Base-by-base conservation (phyloP, 2,329 filamentous ascomycete genomes). In the Xylariaceae sp. region DNA sequence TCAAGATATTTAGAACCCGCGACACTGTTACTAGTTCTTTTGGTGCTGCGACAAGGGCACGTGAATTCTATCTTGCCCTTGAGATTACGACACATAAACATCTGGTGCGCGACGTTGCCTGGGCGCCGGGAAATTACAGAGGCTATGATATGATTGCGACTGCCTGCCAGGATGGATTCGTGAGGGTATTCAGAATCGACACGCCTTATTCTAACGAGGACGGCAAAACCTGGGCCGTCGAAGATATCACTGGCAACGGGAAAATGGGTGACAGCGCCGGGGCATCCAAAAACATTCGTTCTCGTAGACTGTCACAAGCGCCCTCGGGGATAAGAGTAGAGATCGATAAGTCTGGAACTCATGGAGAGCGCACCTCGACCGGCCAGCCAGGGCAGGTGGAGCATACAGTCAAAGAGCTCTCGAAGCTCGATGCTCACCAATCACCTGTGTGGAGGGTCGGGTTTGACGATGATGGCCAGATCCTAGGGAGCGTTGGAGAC, bases 111-210 rank as follows among this genome's bases (percentile, higher is more conserved):
- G 93, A 97, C 71, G 85, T 97, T 1, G 88, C 91, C 2, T 99
- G 95, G 95, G 92, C 94, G 1, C 90, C 92, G 44, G 94, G 92
- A 11, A 96, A 92, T 63, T 92, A 96, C 67, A 81, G 93, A 34
- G 94, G 94, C 1, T 94, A 91, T 72, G 95, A 99, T 73, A 83
- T 94, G 55, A 84, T 98, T 66, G 95, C 94, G 3, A 96, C 93
- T 5, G 94, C 92, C 2, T 95, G 91, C 71, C 96, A 96, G 73
- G 95, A 99, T 71, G 94, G 95, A 3, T 88, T 87, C 66, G 87
- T 97, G 36, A 84, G 94, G 36, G 89, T 99, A n/a, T 96, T 96
- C 69, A 87, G 94, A 66, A 74, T 96, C 16, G 85, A 87, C 31
- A 89, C 89, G 0, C 81, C 83, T 0, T 75, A 75, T 59, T 72